phyloP scores from a whole-genome alignment of 768 basidiomycete genomes.

The Ephemerocybe angulata region DNA sequence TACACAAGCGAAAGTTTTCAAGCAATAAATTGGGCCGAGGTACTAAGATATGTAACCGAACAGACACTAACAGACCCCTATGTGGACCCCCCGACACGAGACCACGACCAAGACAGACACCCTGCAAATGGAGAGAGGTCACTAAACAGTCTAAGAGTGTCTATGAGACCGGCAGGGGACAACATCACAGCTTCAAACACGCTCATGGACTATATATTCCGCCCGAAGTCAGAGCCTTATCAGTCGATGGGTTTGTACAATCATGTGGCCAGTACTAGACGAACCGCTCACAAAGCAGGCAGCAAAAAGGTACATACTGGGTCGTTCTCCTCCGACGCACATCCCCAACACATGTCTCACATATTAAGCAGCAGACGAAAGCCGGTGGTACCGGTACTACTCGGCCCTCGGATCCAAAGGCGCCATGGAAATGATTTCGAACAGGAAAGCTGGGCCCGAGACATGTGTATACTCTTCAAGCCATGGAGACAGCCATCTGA shows the following conservation, averaged over 20 bases:
- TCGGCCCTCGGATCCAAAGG: background rate
- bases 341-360: background rate
- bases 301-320: no score
- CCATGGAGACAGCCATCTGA: background rate
- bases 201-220: background rate
- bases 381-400: background rate
- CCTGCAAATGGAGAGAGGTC: no score
- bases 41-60: background rate
- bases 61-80: no score
- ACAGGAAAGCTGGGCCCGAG: background rate
- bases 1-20: slow-evolving; percentile 6
- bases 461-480: no score
- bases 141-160: no score
- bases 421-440: background rate
- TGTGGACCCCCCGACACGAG: no score
- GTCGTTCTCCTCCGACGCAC: background rate
- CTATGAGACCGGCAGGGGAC: background rate
- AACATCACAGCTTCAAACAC: background rate
- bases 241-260: background rate
- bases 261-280: no score
- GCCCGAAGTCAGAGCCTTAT: background rate
- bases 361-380: background rate
- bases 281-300: no score
- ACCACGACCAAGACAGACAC: no score
- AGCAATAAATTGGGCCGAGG: background rate